Evolutionary conservation across 257 asterid species (phyloP), one percentile per base, ranked within the genome.

Genomic region (Avicennia marina): DNA sequence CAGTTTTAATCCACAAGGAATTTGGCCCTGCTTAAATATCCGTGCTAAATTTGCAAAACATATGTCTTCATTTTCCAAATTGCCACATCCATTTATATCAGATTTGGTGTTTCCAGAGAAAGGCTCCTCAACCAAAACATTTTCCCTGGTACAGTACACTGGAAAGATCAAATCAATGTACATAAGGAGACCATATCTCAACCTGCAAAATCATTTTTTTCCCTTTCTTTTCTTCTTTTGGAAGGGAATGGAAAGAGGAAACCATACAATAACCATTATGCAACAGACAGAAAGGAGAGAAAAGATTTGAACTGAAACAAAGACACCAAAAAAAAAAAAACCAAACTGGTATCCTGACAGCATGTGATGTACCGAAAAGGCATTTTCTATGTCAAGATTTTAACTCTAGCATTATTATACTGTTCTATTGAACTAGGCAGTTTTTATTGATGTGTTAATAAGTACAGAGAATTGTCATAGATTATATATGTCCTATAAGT

Each of bases 71-170:
- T 41, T 66, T 62, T 67, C 77, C 47, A 58, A 45, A 71, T 56
- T 62, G 54, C 58, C 69, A 53, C 51, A 50, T 59, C 68, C 75
- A 71, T 72, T 60, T 54, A 51, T 38, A 65, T 69, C 73, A 13
- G 45, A 58, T 21, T 57, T 60, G 47, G 31, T 61, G 53, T 66
- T 64, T 43, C 53, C 64, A 25, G 75, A 61, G 17, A 29, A 64
- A 66, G 77, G 61, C 38, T 70, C 84, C 38, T 64, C 85, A 31
- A 82, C 47, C 27, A 71, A 69, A 66, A 87, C 68, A 79, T 84
- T 85, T 59, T 81, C 86, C 94, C 98, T 90, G 89, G 61, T 77
- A 76, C 61, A 79, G 70, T 58, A 76, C 70, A 75, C 49, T 68
- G 75, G 70, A 65, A 66, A 56, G 64, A 69, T 83, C 80, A 79